A percentile compares a stretch with the other conserved stretches of the same genome.
These are phyloP conservation scores for Cucumis hystrix DNA, from an alignment of 306 rosid genomes.

Conservation along the genomic window DNA sequence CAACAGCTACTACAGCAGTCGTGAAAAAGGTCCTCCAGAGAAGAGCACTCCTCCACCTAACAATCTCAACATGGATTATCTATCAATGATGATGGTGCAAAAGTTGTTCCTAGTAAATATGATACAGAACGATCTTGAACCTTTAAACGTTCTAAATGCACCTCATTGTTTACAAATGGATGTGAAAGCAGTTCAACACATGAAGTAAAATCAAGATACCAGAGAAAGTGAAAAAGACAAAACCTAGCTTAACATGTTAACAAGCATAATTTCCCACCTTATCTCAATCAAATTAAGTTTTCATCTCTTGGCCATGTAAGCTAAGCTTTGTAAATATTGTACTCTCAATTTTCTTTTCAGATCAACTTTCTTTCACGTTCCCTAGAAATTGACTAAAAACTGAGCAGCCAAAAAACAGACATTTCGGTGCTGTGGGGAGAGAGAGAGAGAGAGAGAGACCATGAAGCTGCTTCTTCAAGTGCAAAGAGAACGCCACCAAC, in stretches of 20 bases:
- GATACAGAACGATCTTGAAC: neutral
- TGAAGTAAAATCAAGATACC: neutral
- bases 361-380: neutral
- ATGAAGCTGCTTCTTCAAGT: slow-evolving; percentile 84
- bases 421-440: neutral
- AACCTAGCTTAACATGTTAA: neutral
- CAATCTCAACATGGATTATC: neutral
- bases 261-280: neutral
- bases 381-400: neutral
- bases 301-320: neutral
- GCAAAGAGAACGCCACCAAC: slow-evolving; percentile 91
- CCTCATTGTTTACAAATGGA: neutral
- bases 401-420: neutral
- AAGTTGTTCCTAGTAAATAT: neutral
- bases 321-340: neutral
- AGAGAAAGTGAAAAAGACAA: neutral
- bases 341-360: neutral
- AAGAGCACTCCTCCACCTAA: slow-evolving; percentile 89
- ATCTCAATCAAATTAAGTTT: neutral
- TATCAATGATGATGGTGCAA: neutral
- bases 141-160: neutral
- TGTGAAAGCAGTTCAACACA: neutral
- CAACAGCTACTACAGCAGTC: slow-evolving; percentile 70
- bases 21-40: slow-evolving; percentile 79
- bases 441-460: slow-evolving; percentile 34